These are phyloP conservation scores for Candida pseudocylindracea DNA, from an alignment of 1,139 yeast genomes.

Conservation along the genomic window DNA sequence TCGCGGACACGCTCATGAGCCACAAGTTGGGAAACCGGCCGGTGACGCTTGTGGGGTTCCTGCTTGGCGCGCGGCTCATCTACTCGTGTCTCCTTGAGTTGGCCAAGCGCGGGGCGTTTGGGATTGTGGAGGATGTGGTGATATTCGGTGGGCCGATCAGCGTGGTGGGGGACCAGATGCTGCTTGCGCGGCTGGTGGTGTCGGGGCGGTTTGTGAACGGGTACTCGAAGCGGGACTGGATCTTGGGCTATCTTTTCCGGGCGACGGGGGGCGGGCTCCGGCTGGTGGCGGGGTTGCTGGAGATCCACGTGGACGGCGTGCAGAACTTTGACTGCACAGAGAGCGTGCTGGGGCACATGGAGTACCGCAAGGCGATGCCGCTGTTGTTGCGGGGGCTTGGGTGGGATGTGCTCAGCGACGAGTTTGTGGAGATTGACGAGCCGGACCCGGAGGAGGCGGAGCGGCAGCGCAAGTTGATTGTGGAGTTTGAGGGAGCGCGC, in stretches of 20 bases:
- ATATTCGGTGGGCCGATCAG: constrained; percentile 82
- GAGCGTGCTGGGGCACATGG: constrained; percentile 87
- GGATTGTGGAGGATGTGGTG: constrained; percentile 74
- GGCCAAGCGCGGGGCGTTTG: constrained; percentile 71
- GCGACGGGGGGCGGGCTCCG: constrained; percentile 92
- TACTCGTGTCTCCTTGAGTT: constrained; percentile 78
- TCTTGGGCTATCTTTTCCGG: constrained; percentile 79
- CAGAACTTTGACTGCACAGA: constrained; percentile 82
- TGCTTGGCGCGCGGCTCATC: constrained; percentile 82
- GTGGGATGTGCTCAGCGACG: constrained; percentile 74
- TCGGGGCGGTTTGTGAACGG: constrained; percentile 86
- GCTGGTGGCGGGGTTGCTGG: constrained; percentile 75
- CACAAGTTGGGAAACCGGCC: constrained; percentile 89
- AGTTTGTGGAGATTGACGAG: constrained; percentile 88
- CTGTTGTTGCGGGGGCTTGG: constrained; percentile 42
- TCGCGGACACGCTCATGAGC: constrained; percentile 78
- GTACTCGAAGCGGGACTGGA: constrained; percentile 87
- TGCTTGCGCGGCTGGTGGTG: constrained; percentile 66
- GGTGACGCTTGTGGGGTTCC: constrained; percentile 78
- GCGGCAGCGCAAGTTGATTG: constrained; percentile 56
- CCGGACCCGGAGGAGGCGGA: constrained; percentile 82
- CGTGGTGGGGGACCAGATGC: constrained; percentile 54
- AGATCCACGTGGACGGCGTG: constrained; percentile 38
- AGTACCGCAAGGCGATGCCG: constrained; percentile 86
- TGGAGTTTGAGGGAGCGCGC: constrained; percentile 73